These are phyloP conservation scores for Lachnellula hyalina DNA, from an alignment of 2,329 filamentous ascomycete species.

Conservation along the genomic window DNA sequence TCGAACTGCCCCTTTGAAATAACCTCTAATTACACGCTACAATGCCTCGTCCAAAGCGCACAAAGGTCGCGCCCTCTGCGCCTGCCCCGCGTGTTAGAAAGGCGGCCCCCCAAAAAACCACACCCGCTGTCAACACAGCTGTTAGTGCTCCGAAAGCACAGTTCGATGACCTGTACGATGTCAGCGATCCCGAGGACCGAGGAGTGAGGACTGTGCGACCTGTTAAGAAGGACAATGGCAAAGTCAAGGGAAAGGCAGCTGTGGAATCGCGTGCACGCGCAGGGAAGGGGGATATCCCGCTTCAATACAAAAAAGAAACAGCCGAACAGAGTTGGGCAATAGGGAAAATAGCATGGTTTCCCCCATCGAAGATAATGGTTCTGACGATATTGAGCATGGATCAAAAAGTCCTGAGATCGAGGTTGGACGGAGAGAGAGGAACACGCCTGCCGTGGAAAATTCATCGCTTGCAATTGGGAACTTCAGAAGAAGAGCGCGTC, in stretches of 20 bases:
- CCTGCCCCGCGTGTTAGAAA: constrained; percentile 21
- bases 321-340: not conserved
- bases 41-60: constrained; percentile 33
- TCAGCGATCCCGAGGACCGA: constrained; percentile 26
- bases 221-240: constrained; percentile 16
- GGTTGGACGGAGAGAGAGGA: constrained; percentile 24
- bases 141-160: constrained; percentile 7
- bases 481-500: constrained; percentile 53
- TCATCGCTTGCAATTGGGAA: constrained; percentile 43
- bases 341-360: not conserved
- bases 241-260: constrained; percentile 12
- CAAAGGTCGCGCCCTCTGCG: constrained; percentile 29
- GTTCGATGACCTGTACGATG: constrained; percentile 29
- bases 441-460: constrained; percentile 26
- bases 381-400: constrained; percentile 17
- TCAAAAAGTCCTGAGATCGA: constrained; percentile 29
- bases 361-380: constrained; percentile 1
- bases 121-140: constrained; percentile 5
- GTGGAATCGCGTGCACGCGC: not conserved
- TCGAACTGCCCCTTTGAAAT: not conserved
- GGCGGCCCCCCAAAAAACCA: constrained; percentile 8
- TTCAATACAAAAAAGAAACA: not conserved
- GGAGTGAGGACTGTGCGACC: constrained; percentile 10
- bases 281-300: not conserved
- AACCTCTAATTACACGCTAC: not conserved